phyloP scores from a whole-genome alignment of 1,139 yeast species.

The Protomyces lactucae-debilis region DNA sequence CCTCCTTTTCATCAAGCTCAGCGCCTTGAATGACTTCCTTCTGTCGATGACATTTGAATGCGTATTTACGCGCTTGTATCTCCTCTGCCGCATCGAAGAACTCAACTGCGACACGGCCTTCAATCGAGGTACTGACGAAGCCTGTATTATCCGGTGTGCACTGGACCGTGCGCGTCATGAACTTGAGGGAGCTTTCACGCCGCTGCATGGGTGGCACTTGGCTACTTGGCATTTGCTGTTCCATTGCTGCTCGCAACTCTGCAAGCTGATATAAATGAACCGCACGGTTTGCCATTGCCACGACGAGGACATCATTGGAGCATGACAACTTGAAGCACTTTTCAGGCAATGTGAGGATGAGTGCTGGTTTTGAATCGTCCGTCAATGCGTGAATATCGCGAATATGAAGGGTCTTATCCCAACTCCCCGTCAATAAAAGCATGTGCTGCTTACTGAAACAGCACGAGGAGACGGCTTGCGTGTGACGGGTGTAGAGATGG shows the following conservation, averaged over 20 bases:
- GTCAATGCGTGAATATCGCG: conserved; percentile 33
- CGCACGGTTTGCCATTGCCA: conserved; percentile 53
- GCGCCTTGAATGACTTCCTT: conserved; percentile 39
- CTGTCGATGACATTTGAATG: conserved; percentile 76
- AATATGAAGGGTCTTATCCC: conserved; percentile 50
- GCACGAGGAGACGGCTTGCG: conserved; percentile 37
- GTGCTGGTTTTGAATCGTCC: conserved; percentile 16
- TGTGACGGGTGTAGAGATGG: conserved; percentile 38
- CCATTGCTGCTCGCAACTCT: conserved; percentile 1
- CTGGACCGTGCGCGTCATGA: conserved; percentile 60
- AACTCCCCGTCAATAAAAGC: conserved; percentile 49
- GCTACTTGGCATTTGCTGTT: neutral
- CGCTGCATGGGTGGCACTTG: conserved; percentile 52
- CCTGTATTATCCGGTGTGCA: conserved; percentile 59
- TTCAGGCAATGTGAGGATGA: conserved; percentile 40
- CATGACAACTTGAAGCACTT: conserved; percentile 67
- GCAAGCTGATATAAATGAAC: conserved; percentile 49
- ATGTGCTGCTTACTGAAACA: conserved; percentile 15
- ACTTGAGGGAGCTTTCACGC: conserved; percentile 67
- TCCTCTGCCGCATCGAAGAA: conserved; percentile 54
- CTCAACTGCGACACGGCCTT: conserved; percentile 82
- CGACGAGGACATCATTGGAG: conserved; percentile 47
- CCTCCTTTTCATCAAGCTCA: conserved; percentile 44
- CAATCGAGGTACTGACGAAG: conserved; percentile 74
- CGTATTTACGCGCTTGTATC: conserved; percentile 54